Base-by-base conservation (phyloP, 768 basidiomycete genomes). In the Tulasnella sp. region DNA sequence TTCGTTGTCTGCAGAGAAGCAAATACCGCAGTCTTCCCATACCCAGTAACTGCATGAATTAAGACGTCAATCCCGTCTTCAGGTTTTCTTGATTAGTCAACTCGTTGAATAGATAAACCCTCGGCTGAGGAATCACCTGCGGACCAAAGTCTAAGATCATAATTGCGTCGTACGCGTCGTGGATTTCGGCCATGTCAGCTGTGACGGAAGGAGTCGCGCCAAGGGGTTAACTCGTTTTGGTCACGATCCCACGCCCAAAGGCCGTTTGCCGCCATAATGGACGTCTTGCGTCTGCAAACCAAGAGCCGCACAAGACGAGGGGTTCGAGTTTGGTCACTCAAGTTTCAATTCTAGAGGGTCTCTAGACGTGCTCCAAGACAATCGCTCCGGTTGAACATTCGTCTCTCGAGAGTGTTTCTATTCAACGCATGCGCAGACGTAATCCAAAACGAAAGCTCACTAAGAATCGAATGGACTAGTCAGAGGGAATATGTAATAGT, bases 11-110 rank as follows among this genome's bases (percentile, higher is more conserved):
- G 82, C 4, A 85, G 85, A 0, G 82, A 85, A 17, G 85, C 85
- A 1, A 82, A 85, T 34, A 86, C 79, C 0, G 80, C 80, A 0
- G 85, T 85, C 78, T 85, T 85, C 0, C 85, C 85, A 0, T 79
- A 74, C 0, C 84, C 85, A 0, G 82, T 82, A 0, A 82, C 82
- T 0, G 85, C 85, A 79, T 86, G 84, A 0, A 85, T 77, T 0
- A 85, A 76, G 0, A 81, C 81, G 78, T 3, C 79, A 76, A 0
- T n/a, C n/a, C 82, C 79, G 3, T 79, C 17, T 17, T 8, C 42
- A 8, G 17, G 42, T 8, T 8, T 17, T 42, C 42, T 42, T 8
- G 17, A 17, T 8, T 17, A 42, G 8, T 42, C 17, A 17, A 34
- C n/a, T n/a, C n/a, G n/a, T n/a, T n/a, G n/a, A n/a, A n/a, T n/a